Base-by-base conservation (phyloP, 2,329 filamentous ascomycete species). In the Nemania sp. region DNA sequence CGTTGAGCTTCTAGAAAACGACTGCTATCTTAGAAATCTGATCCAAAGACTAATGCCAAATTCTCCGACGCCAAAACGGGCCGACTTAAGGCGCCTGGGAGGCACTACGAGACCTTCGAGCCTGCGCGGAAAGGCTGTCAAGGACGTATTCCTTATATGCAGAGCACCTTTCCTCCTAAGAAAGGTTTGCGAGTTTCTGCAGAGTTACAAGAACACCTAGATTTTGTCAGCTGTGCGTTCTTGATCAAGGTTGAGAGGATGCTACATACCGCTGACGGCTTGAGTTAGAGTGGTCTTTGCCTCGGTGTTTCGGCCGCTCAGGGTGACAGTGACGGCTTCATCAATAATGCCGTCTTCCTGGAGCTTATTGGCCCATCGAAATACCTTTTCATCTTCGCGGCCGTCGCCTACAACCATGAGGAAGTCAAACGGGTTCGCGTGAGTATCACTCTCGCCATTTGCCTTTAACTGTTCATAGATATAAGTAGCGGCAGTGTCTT, bases 381-480 rank as follows among this genome's bases (percentile, higher is more conserved):
- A 98, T 18, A 97, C 90, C 68, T 91, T 90, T 73, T 98, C 94
- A 67, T 98, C 95, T 68, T 97, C 94, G 34, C 94, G 88, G 43
- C 93, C 92, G 71, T 97, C 93, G 39, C 94, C 94, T 35, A 93
- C 86, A 6, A 97, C 90, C 78, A 97, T 87, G 58, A 98, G 77
- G 75, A 97, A 98, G 72, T 97, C 92, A 0, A 92, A 84, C 0
- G 81, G 73, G n/a, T 69, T 71, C 63, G 71, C 72, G 3, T 71
- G 64, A 1, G 69, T 68, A 21, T 76, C 71, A 0, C 72, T 62
- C 1, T 67, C 45, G 25, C 17, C 66, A 12, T 76, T 72, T 32
- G 75, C 70, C 62, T 80, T 79, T 57, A 87, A 78, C 61, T 81
- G 81, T 46, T 86, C 83, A 73, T 91, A 90, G 48, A 96, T 88